Evolutionary conservation across 345 rosid species (phyloP).

Genomic region (Cardiospermum halicacabum): DNA sequence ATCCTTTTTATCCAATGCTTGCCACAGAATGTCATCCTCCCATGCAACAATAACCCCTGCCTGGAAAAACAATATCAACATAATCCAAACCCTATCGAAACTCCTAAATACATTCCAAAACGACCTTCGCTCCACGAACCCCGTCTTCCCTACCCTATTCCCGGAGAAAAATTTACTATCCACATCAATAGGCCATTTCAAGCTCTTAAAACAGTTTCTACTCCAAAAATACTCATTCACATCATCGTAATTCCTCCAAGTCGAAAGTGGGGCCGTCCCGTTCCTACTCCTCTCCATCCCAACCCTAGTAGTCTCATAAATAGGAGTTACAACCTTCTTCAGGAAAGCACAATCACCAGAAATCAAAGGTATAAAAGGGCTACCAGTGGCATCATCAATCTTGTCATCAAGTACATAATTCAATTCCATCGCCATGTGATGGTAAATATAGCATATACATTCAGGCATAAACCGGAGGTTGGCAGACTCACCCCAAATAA

Average conservation of each 20-base stretch:
- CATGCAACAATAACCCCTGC: constrained; percentile 77
- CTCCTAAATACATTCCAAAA: constrained; percentile 82
- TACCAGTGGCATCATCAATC: constrained; percentile 51
- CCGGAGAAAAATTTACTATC: constrained; percentile 42
- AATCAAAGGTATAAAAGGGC: constrained; percentile 45
- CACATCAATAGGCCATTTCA: constrained; percentile 67
- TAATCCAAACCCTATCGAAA: constrained; percentile 73
- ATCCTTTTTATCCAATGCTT: constrained; percentile 46
- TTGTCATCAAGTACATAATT: constrained; percentile 32
- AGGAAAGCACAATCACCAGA: constrained; percentile 59
- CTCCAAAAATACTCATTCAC: constrained; percentile 90
- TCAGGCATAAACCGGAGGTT: constrained; percentile 57
- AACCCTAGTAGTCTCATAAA: constrained; percentile 48
- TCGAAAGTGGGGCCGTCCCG: constrained; percentile 71
- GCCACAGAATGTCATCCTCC: constrained; percentile 44
- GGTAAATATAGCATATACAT: constrained; percentile 53
- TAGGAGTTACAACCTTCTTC: constrained; percentile 53
- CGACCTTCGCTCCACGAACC: constrained; percentile 87
- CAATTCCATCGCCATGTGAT: constrained; percentile 54
- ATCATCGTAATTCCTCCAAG: constrained; percentile 95
- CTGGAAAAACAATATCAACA: constrained; percentile 74
- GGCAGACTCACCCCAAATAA: constrained; percentile 67
- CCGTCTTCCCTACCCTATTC: constrained; percentile 67
- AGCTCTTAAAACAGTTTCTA: constrained; percentile 61
- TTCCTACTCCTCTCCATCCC: constrained; percentile 64